Percentiles rank a stretch among this genome's conserved stretches.
These are phyloP conservation scores for Panaeolus cyanescens DNA, from an alignment of 768 basidiomycete species.

Conservation along the genomic window DNA sequence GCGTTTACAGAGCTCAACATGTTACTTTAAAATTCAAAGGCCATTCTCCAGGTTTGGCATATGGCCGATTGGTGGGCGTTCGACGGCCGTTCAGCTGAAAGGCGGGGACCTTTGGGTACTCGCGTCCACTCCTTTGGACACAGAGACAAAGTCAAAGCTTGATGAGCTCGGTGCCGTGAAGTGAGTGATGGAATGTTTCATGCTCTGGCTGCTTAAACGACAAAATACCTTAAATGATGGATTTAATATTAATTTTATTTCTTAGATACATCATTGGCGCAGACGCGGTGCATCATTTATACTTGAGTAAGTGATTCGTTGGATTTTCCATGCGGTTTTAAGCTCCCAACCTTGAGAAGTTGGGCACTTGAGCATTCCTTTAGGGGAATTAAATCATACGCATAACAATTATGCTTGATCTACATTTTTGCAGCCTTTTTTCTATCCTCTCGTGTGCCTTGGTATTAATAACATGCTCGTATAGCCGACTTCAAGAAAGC, in stretches of 20 bases:
- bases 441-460: too few species aligned
- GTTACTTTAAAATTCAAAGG: conserved; percentile 38
- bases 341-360: too few species aligned
- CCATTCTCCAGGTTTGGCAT: conserved; percentile 69
- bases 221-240: not conserved
- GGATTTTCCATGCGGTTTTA: too few species aligned
- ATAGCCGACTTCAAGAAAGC: conserved; percentile 63
- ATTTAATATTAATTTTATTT: not conserved
- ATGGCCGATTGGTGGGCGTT: conserved; percentile 78
- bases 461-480: too few species aligned
- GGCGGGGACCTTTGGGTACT: conserved; percentile 64
- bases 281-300: conserved; percentile 13
- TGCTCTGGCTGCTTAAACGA: not conserved
- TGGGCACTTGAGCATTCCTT: too few species aligned
- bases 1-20: not conserved
- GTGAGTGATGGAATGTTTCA: conserved; percentile 33
- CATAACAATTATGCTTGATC: too few species aligned
- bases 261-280: conserved; percentile 13
- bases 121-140: conserved; percentile 17
- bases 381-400: too few species aligned
- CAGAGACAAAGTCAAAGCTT: conserved; percentile 65
- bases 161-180: conserved; percentile 72
- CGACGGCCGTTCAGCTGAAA: conserved; percentile 74
- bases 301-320: not conserved
- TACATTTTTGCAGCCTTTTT: too few species aligned